These are phyloP conservation scores for Phaeosphaeriaceae sp. DNA, from an alignment of 2,329 filamentous ascomycete species.

Conservation along the genomic window DNA sequence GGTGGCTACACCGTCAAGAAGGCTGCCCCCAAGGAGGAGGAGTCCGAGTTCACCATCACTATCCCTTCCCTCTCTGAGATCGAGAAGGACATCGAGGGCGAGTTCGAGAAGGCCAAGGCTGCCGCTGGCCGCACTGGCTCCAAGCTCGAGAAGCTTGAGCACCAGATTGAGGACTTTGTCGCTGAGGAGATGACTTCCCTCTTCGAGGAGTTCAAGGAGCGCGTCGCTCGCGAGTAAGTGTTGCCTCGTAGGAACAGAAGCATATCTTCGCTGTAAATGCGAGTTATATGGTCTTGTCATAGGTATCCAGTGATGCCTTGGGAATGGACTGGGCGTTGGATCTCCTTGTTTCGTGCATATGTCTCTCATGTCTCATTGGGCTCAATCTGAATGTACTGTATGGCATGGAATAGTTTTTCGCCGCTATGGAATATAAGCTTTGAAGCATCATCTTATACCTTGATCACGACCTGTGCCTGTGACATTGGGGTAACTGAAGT, in stretches of 20 bases:
- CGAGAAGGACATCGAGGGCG: constrained; percentile 45
- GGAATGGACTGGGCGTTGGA: constrained; percentile 2
- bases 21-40: constrained; percentile 21
- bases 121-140: constrained; percentile 50
- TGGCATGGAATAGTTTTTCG: neutral
- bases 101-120: constrained; percentile 46
- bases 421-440: neutral
- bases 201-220: constrained; percentile 60
- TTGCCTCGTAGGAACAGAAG: too few relatives aligned
- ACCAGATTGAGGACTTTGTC: constrained; percentile 56
- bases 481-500: too few relatives aligned
- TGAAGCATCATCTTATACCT: neutral
- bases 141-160: constrained; percentile 55
- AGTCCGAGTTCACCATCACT: constrained; percentile 48
- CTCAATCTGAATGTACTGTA: constrained; percentile 10
- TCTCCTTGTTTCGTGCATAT: constrained; percentile 18
- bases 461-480: too few relatives aligned
- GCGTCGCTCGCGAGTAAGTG: constrained; percentile 42
- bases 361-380: constrained; percentile 11
- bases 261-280: too few relatives aligned
- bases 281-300: neutral
- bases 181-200: constrained; percentile 59
- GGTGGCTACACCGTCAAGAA: constrained; percentile 70
- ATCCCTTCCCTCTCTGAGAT: constrained; percentile 46
- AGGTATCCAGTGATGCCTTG: neutral